Conservation (phyloP, 306 rosid genomes). For the Gastrolobium bilobum region DNA sequence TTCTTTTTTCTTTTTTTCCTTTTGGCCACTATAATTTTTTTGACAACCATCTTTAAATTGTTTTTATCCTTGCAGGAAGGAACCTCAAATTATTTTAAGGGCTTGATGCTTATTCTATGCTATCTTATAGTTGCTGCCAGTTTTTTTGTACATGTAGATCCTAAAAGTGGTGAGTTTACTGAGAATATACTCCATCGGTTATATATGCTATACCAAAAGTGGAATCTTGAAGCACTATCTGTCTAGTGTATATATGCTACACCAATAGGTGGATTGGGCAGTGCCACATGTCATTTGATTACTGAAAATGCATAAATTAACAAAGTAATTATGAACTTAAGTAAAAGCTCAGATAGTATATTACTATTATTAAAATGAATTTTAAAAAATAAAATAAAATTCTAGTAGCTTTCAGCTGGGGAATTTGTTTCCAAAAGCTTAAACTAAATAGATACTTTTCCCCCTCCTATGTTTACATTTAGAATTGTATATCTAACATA, state of each 20-base stretch:
- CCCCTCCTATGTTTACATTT: not conserved
- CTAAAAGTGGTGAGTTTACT: constrained; percentile 73
- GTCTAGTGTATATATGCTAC: not conserved
- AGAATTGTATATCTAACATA: not conserved
- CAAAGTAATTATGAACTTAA: not conserved
- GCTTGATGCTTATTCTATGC: constrained; percentile 93
- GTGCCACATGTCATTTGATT: constrained; percentile 28
- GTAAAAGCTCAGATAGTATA: not conserved
- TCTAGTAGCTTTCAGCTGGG: constrained; percentile 10
- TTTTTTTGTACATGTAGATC: constrained; percentile 90
- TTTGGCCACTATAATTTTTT: not conserved
- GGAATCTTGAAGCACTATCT: not conserved
- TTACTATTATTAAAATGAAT: not conserved
- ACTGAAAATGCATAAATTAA: not conserved
- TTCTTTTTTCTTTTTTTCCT: not conserved
- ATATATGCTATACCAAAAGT: constrained; percentile 9
- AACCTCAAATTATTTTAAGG: constrained; percentile 90
- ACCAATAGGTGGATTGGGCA: constrained; percentile 1
- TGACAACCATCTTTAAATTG: constrained; percentile 23
- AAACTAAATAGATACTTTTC: not conserved
- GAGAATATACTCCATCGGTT: constrained; percentile 36
- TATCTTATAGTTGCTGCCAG: constrained; percentile 97
- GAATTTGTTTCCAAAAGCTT: constrained; percentile 35
- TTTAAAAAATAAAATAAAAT: not conserved
- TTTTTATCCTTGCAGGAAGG: constrained; percentile 75